Evolutionary conservation across 2,329 filamentous ascomycete species (phyloP).

Genomic region (Bipolaris zeicola): DNA sequence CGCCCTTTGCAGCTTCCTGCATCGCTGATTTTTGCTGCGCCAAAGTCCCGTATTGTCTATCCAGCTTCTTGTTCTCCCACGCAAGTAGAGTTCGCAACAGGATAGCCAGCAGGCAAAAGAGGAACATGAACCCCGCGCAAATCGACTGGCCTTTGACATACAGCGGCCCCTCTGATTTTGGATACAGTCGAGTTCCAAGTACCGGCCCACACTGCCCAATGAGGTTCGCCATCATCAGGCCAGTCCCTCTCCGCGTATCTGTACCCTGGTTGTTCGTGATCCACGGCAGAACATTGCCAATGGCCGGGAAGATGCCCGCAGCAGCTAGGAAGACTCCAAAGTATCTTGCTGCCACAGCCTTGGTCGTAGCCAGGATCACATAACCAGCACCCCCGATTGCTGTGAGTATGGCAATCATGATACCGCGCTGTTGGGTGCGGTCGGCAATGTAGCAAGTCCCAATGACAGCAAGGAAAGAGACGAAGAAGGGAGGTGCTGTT

Average conservation of each 20-base stretch:
- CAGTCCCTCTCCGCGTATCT: slow-evolving; percentile 69
- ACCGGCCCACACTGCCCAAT: slow-evolving; percentile 60
- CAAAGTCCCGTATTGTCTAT: slow-evolving; percentile 40
- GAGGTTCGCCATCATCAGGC: slow-evolving; percentile 70
- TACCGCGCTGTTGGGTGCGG: slow-evolving; percentile 66
- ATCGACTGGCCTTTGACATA: slow-evolving; percentile 46
- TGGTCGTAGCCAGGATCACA: slow-evolving; percentile 64
- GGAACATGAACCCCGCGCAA: slow-evolving; percentile 48
- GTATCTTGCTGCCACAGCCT: slow-evolving; percentile 57
- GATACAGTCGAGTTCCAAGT: slow-evolving; percentile 46
- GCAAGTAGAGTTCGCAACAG: slow-evolving; percentile 38
- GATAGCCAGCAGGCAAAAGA: slow-evolving; percentile 41
- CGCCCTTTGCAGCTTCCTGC: slow-evolving; percentile 22
- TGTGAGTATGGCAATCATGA: slow-evolving; percentile 63
- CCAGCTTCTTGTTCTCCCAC: slow-evolving; percentile 47
- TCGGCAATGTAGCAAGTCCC: slow-evolving; percentile 69
- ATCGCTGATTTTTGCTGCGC: slow-evolving; percentile 33
- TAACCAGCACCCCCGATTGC: slow-evolving; percentile 67
- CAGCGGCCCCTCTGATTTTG: slow-evolving; percentile 36
- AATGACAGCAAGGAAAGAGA: slow-evolving; percentile 69
- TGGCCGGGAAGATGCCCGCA: slow-evolving; percentile 68
- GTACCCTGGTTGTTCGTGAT: slow-evolving; percentile 72
- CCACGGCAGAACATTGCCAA: slow-evolving; percentile 73
- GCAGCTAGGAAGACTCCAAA: slow-evolving; percentile 61
- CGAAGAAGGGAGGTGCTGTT: slow-evolving; percentile 72